phyloP scores from a whole-genome alignment of 2,329 filamentous ascomycete genomes.

The Beauveria bassiana region DNA sequence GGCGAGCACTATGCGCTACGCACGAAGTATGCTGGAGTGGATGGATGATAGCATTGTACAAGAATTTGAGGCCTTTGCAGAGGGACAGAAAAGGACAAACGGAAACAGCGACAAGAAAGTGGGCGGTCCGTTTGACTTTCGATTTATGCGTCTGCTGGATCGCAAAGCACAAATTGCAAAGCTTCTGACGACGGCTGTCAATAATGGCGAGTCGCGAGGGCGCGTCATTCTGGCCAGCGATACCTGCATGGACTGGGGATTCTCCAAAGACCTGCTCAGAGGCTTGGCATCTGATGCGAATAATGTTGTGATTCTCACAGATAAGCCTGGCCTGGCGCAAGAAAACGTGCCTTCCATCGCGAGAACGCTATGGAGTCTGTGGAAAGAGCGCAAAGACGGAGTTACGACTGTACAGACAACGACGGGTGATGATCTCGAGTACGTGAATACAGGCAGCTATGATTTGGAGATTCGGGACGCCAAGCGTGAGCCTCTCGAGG shows the following conservation, averaged over 20 bases:
- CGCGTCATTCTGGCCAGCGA: slow-evolving; percentile 89
- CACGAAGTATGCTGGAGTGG: slow-evolving; percentile 96
- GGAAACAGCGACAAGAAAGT: slow-evolving; percentile 43
- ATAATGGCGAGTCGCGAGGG: slow-evolving; percentile 37
- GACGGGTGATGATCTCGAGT: slow-evolving; percentile 53
- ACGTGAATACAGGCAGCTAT: slow-evolving; percentile 57
- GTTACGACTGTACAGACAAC: slow-evolving; percentile 48
- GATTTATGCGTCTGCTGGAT: slow-evolving; percentile 75
- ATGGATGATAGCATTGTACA: slow-evolving; percentile 95
- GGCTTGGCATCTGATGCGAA: slow-evolving; percentile 66
- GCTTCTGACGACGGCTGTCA: slow-evolving; percentile 43
- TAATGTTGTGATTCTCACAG: slow-evolving; percentile 83
- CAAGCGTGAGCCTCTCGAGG: slow-evolving; percentile 58
- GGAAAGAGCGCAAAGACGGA: slow-evolving; percentile 60
- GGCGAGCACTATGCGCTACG: slow-evolving; percentile 81
- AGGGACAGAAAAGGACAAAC: slow-evolving; percentile 39
- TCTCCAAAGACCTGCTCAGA: slow-evolving; percentile 73
- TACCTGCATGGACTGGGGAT: slow-evolving; percentile 86
- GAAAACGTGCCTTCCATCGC: slow-evolving; percentile 52
- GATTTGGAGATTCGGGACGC: slow-evolving; percentile 54
- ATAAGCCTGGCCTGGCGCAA: slow-evolving; percentile 47
- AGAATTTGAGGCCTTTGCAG: slow-evolving; percentile 72
- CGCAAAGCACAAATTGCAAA: slow-evolving; percentile 71
- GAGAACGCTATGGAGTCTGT: slow-evolving; percentile 71
- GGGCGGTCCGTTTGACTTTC: slow-evolving; percentile 81